Conservation (phyloP, 331 rosid species). For the Rhamnella rubrinervis region DNA sequence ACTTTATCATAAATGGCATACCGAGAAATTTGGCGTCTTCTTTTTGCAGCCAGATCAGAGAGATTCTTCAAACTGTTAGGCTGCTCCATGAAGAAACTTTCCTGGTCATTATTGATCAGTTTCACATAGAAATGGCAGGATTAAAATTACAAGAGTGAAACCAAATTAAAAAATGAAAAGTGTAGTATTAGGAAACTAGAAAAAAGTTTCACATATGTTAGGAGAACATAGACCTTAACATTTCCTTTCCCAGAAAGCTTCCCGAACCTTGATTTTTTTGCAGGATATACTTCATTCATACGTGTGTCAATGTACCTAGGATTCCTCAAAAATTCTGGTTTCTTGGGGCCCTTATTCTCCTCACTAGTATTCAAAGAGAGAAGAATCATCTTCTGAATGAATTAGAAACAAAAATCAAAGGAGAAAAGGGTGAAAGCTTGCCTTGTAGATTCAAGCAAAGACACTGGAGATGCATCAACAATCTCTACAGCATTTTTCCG, state of each 20-base stretch:
- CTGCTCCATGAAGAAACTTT: conserved; percentile 48
- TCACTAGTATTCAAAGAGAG: conserved; percentile 36
- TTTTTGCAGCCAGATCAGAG: conserved; percentile 38
- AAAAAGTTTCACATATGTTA: background rate
- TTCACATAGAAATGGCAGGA: conserved; percentile 10
- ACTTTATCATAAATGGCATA: conserved; percentile 19
- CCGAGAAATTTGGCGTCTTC: conserved; percentile 48
- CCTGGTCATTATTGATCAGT: conserved; percentile 43
- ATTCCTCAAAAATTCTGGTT: conserved; percentile 37
- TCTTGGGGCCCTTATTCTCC: conserved; percentile 45
- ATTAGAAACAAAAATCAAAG: conserved; percentile 19
- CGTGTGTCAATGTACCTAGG: conserved; percentile 64
- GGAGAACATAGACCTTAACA: conserved; percentile 52
- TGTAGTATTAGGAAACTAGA: background rate
- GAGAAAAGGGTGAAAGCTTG: conserved; percentile 29
- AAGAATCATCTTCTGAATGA: conserved; percentile 21
- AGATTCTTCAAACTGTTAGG: conserved; percentile 45
- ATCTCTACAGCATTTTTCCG: conserved; percentile 39
- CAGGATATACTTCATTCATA: conserved; percentile 77
- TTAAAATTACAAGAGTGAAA: conserved; percentile 13
- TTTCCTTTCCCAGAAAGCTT: conserved; percentile 72
- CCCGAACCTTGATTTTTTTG: conserved; percentile 75
- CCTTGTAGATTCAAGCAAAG: conserved; percentile 41
- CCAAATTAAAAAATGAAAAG: background rate
- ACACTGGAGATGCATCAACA: conserved; percentile 50